Conservation (phyloP, 345 rosid genomes). For the Boechera retrofracta region DNA sequence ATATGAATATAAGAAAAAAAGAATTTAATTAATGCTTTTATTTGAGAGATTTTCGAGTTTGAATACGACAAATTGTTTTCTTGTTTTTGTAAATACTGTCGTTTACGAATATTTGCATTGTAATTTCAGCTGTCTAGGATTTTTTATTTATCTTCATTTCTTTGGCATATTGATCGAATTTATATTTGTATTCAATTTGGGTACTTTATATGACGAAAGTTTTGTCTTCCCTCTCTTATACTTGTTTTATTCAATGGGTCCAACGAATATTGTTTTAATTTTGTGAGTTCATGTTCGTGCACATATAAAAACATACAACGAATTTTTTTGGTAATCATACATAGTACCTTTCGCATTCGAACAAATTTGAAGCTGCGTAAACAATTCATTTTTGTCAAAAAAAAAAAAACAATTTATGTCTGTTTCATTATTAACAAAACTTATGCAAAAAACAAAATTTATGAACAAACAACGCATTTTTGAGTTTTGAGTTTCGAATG, state of each 20-base stretch:
- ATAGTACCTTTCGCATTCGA: not conserved
- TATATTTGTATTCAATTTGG: conserved; percentile 7
- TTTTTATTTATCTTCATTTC: not conserved
- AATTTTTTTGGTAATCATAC: conserved; percentile 3
- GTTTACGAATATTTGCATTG: conserved; percentile 20
- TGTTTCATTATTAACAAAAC: not conserved
- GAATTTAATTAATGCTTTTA: conserved; percentile 12
- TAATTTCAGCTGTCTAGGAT: not conserved
- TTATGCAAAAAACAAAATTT: not conserved
- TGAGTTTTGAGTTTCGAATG: not conserved
- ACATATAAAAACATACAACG: conserved; percentile 7
- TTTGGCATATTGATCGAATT: not conserved
- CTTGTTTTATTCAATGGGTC: conserved; percentile 42
- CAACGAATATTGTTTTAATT: conserved; percentile 30
- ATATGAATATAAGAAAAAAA: conserved; percentile 38
- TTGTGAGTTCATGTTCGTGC: conserved; percentile 41
- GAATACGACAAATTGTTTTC: not conserved
- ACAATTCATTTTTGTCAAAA: not conserved
- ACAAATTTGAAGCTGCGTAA: not conserved
- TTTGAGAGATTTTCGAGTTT: conserved; percentile 39
- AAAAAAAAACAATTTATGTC: too few species aligned
- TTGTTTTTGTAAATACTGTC: conserved; percentile 21
- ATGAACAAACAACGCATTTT: not conserved
- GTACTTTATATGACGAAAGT: conserved; percentile 28
- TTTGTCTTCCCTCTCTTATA: conserved; percentile 41